Evolutionary conservation across 805 yeast species (phyloP), one percentile per base, ranked within the genome.

Genomic region (Saturnispora sekii): DNA sequence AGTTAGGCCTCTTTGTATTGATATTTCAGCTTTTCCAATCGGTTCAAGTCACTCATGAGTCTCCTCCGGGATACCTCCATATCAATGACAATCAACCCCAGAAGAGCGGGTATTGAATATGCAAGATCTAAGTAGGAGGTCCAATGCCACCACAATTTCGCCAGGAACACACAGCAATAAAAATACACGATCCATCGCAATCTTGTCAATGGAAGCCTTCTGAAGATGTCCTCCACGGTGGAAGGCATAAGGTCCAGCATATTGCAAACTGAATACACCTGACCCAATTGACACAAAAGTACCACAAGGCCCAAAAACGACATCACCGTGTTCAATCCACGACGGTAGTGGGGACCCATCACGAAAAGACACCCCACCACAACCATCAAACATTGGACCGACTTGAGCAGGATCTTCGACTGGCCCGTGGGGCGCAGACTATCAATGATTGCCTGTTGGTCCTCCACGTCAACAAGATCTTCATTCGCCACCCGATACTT

Each of bases 1-100:
- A 21, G 6, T 21, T 54, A 62, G 21, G 64, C 67, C 28, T 56
- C 61, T 43, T 60, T 62, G 44, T 60, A 62, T 42, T 56, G 37
- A 45, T 63, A 62, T 41, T 50, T 59, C 38, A 56, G 18, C 26
- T 41, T 51, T 29, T 58, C 56, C 32, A 63, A 47, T 12, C 52
- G 30, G 1, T 41, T 18, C 12, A 63, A 48, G 15, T 53, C 54
- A 3, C 41, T 34, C n/a, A 45, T 50, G 14, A 63, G 29, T 3
- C 42, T 41, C 1, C 51, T 45, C 9, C 53, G 45, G 40, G 59
- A 61, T 9, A 41, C 43, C 10, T 52, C 37, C 21, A 51, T 26
- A 32, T 53, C 49, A 5, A 49, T 46, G 3, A 62, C 34, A 7
- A 53, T 49, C 12, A 49, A 15, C 5, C 57, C 45, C 1, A 54